Evolutionary conservation across 2,329 filamentous ascomycete species (phyloP).

Genomic region (Leptodontidium sp.): DNA sequence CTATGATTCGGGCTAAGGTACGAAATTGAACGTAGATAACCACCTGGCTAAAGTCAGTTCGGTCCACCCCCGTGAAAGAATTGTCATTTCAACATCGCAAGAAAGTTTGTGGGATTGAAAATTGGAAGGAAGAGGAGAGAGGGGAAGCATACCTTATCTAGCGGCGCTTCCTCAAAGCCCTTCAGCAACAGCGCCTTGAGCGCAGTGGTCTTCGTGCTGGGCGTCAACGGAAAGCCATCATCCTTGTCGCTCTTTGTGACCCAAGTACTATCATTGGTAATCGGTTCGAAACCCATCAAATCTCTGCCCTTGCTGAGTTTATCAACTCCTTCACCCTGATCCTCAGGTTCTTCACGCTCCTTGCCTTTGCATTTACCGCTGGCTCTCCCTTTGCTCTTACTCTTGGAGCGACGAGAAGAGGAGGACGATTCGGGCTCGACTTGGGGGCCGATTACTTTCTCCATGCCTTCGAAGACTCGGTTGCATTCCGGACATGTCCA

Average conservation of each 20-base stretch:
- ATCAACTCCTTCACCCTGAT: constrained; percentile 20
- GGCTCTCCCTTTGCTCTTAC: neutral
- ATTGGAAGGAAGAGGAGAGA: neutral
- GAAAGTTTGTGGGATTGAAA: neutral
- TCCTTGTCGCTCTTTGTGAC: constrained; percentile 37
- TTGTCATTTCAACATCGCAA: neutral
- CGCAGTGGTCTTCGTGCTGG: constrained; percentile 51
- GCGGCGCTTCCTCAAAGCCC: constrained; percentile 53
- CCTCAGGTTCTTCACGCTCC: neutral
- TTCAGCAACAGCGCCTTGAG: constrained; percentile 48
- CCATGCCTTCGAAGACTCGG: constrained; percentile 26
- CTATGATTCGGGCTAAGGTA: constrained; percentile 59
- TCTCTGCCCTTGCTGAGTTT: constrained; percentile 37
- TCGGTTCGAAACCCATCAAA: constrained; percentile 40
- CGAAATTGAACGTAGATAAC: constrained; percentile 68
- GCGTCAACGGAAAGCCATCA: constrained; percentile 43
- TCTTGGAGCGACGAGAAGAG: neutral
- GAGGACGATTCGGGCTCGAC: constrained; percentile 23
- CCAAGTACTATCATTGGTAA: constrained; percentile 38
- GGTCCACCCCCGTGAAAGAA: neutral
- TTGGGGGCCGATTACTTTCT: constrained; percentile 13
- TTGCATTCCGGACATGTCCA: constrained; percentile 39
- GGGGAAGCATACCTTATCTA: constrained; percentile 53
- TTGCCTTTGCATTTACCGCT: constrained; percentile 6
- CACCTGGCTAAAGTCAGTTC: constrained; percentile 33